Conservation (phyloP, 2,329 filamentous ascomycete species). For the Aspergillus luchuensis region DNA sequence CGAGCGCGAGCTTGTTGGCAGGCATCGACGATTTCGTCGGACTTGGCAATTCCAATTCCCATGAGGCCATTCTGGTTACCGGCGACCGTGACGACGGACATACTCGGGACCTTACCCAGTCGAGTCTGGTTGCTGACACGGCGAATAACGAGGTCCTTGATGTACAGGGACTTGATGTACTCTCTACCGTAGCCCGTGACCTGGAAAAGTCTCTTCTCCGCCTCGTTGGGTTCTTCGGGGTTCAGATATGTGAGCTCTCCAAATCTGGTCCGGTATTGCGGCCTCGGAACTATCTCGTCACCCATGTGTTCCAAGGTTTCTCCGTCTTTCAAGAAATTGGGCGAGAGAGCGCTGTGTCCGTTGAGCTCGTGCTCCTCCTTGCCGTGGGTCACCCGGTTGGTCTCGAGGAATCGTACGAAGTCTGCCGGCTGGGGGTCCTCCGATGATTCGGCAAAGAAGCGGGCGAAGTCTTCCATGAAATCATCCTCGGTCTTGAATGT, state of each 20-base stretch:
- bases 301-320: slow-evolving; percentile 32
- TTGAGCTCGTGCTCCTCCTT: slow-evolving; percentile 54
- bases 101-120: slow-evolving; percentile 84
- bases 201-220: slow-evolving; percentile 55
- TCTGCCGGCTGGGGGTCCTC: slow-evolving; percentile 51
- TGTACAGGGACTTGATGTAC: slow-evolving; percentile 56
- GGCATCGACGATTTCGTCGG: slow-evolving; percentile 70
- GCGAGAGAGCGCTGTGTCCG: slow-evolving; percentile 53
- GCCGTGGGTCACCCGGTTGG: slow-evolving; percentile 53
- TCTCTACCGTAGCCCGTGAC: slow-evolving; percentile 57
- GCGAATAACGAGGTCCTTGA: slow-evolving; percentile 74
- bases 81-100: slow-evolving; percentile 76
- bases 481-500: slow-evolving; percentile 65
- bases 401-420: slow-evolving; percentile 47
- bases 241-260: slow-evolving; percentile 16
- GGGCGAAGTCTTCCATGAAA: slow-evolving; percentile 60
- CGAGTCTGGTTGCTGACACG: slow-evolving; percentile 89
- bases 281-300: slow-evolving; percentile 19
- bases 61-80: slow-evolving; percentile 85
- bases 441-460: slow-evolving; percentile 51
- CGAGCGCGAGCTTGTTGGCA: slow-evolving; percentile 71
- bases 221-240: slow-evolving; percentile 39
- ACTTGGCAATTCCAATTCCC: slow-evolving; percentile 89
- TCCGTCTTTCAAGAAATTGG: slow-evolving; percentile 52
- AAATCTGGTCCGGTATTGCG: slow-evolving; percentile 25